A percentile compares a stretch with the other conserved stretches of the same genome.
phyloP scores from a whole-genome alignment of 768 basidiomycete genomes.

The Lyophyllum atratum region DNA sequence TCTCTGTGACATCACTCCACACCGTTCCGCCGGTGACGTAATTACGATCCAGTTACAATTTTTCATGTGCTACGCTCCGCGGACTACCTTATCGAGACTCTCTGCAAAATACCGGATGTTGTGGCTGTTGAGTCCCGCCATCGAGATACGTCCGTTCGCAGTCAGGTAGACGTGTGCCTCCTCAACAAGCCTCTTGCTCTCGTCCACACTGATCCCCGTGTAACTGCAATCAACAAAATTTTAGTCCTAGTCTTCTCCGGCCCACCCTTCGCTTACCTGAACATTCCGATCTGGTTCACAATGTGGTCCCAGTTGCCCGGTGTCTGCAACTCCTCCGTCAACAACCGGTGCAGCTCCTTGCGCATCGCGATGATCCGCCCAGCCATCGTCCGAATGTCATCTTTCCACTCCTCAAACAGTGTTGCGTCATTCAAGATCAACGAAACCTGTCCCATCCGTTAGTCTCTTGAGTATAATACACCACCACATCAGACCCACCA shows the following conservation, averaged over 20 bases:
- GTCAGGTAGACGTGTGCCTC: constrained; percentile 87
- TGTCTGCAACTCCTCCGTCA: constrained; percentile 80
- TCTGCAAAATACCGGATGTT: constrained; percentile 81
- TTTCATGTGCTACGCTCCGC: constrained; percentile 23
- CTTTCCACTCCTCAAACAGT: constrained; percentile 88
- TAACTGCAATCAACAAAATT: constrained; percentile 48
- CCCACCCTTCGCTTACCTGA: constrained; percentile 62
- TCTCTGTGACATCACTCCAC: constrained; percentile 35
- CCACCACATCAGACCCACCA: constrained; percentile 47
- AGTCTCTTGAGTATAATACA: constrained; percentile 2
- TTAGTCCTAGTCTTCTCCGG: constrained; percentile 1
- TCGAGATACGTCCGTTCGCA: constrained; percentile 86
- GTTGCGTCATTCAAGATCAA: constrained; percentile 75
- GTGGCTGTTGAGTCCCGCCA: constrained; percentile 85
- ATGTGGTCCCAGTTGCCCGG: constrained; percentile 98
- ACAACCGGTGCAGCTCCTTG: constrained; percentile 66
- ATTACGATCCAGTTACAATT: background rate
- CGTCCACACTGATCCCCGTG: constrained; percentile 72
- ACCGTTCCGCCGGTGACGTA: constrained; percentile 24
- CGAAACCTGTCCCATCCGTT: constrained; percentile 53
- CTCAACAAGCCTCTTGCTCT: constrained; percentile 69
- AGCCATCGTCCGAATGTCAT: constrained; percentile 91
- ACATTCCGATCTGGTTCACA: constrained; percentile 95
- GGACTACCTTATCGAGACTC: constrained; percentile 65
- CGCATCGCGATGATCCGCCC: constrained; percentile 93